Base-by-base conservation (phyloP, 2,329 filamentous ascomycete species). In the Trichoderma sp. region DNA sequence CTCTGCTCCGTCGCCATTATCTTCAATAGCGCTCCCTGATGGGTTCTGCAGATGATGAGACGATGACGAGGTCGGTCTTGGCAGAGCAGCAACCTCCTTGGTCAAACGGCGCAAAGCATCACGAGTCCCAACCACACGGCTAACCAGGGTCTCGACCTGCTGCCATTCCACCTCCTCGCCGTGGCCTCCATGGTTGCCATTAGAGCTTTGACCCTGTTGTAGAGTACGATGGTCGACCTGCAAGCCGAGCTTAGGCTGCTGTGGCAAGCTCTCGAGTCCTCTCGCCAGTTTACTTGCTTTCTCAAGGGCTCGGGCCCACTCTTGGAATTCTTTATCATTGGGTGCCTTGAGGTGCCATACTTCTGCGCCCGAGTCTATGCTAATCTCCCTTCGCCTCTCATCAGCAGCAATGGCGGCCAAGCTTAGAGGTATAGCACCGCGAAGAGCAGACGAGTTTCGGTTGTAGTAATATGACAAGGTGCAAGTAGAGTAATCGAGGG, bases 391-490 rank as follows among this genome's bases (percentile, higher is more conserved):
- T 46, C 92, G 89, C 75, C 92, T 89, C 78, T 96, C 93, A 76
- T 97, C 94, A 8, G 93, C 93, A 4, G 94, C 92, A 69, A 99
- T 91, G 5, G 93, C 96, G 18, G 96, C 96, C 63, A 99, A 82
- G 30, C 93, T 96, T 10, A 99, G 85, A 0, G 96, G 96, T 63
- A 99, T 96, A 8, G 96, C 94, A 21, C 96, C 96, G 70, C 96
- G 89, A 54, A 99, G 84, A 1, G 95, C 94, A 6, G 95, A 96
- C 5, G 95, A 97, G 76, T 96, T 95, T 56, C 93, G 91, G 78
- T 95, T 96, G 77, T 96, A 92, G 78, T 97, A 99, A 82, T 99
- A 99, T 0, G 96, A 98, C 37, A 99, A 83, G 0, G 96, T 98
- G 71, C 92, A 97, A 0, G 95, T 94, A 4, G 91, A 94, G 77